Conservation (phyloP, 805 yeast genomes). For the Candida krabiensis region DNA sequence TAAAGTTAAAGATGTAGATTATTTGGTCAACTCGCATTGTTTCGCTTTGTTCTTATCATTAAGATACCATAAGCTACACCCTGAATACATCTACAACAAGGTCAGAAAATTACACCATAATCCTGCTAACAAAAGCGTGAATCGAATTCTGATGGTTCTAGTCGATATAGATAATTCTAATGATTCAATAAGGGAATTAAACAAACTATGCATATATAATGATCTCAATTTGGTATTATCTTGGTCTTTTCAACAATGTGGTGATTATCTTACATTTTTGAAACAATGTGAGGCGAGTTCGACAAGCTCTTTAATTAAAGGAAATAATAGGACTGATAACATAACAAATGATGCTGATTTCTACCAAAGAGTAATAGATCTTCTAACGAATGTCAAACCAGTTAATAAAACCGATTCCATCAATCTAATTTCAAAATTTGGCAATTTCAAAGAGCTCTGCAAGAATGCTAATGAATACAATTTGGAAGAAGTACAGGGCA, state of each 20-base stretch:
- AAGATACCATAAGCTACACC: conserved; percentile 73
- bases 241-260: conserved; percentile 59
- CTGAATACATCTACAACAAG: conserved; percentile 68
- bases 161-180: conserved; percentile 64
- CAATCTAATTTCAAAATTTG: conserved; percentile 49
- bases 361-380: conserved; percentile 43
- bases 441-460: conserved; percentile 43
- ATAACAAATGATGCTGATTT: conserved; percentile 36
- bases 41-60: conserved; percentile 63
- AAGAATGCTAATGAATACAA: conserved; percentile 29
- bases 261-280: conserved; percentile 37
- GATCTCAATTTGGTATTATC: conserved; percentile 50
- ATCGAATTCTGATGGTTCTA: conserved; percentile 55
- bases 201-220: conserved; percentile 49
- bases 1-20: conserved; percentile 55
- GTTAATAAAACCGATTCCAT: conserved; percentile 56
- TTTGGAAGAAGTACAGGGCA: conserved; percentile 42
- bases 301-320: conserved; percentile 40
- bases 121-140: conserved; percentile 20
- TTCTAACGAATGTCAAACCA: conserved; percentile 45
- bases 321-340: conserved; percentile 33
- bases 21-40: conserved; percentile 56
- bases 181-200: conserved; percentile 46
- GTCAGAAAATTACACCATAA: conserved; percentile 37
- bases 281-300: conserved; percentile 34